A percentile compares a stretch with the other conserved stretches of the same genome.
phyloP scores from a whole-genome alignment of 2,329 filamentous ascomycete genomes.

The Sporothrix protearum region DNA sequence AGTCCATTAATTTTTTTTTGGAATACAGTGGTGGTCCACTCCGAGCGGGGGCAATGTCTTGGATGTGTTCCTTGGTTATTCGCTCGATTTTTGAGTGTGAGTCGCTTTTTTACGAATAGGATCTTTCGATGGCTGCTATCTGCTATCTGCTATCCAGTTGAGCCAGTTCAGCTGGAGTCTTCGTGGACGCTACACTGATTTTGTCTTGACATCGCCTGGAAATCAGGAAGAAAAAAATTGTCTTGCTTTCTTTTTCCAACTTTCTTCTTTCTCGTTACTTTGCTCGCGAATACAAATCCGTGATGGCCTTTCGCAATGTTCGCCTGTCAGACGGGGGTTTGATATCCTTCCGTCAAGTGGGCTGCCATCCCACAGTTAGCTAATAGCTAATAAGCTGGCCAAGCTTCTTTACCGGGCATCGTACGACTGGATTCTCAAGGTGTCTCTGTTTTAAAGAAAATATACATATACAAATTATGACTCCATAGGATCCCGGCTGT shows the following conservation, averaged over 20 bases:
- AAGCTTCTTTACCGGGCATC: background rate
- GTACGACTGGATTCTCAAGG: too few relatives aligned
- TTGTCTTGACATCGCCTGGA: background rate
- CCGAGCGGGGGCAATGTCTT: conserved; percentile 2
- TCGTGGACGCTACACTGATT: background rate
- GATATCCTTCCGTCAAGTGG: conserved; percentile 2
- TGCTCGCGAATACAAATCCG: background rate
- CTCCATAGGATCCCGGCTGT: background rate
- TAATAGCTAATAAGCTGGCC: background rate
- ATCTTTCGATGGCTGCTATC: background rate
- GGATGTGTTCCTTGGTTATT: conserved; percentile 14
- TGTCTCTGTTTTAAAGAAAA: too few relatives aligned
- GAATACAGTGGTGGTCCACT: background rate
- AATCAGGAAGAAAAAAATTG: background rate
- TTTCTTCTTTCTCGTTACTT: background rate
- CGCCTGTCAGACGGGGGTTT: background rate
- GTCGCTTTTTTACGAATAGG: background rate
- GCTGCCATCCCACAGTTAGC: background rate
- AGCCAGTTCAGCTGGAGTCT: background rate
- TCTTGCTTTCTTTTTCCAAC: background rate
- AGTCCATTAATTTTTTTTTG: background rate
- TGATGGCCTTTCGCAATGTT: too few relatives aligned
- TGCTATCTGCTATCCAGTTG: background rate
- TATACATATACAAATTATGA: too few relatives aligned
- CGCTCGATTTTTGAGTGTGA: background rate